Conservation (phyloP, 192 early-diverging fungal genomes). For the Podila verticillata region DNA sequence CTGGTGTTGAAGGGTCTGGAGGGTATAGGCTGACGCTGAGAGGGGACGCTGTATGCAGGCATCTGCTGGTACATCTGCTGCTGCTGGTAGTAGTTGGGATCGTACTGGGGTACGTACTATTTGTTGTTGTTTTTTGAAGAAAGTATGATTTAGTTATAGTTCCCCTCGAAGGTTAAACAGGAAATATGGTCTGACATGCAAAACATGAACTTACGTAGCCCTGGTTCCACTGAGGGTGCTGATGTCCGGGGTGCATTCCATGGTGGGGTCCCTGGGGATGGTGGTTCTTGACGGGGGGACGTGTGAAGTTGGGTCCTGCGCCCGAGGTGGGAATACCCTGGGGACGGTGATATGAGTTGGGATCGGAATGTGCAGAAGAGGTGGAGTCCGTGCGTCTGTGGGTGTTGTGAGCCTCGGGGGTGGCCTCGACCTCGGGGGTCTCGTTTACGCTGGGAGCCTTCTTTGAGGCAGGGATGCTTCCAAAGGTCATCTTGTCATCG, state of each 20-base stretch:
- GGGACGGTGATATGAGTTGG: slow-evolving; percentile 44
- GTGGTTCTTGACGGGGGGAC: slow-evolving; percentile 32
- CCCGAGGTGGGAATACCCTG: slow-evolving; percentile 42
- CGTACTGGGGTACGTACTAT: slow-evolving; percentile 28
- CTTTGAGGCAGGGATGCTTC: slow-evolving; percentile 46
- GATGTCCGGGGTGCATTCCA: slow-evolving; percentile 32
- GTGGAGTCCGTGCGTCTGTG: slow-evolving; percentile 49
- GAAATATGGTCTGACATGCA: neutral
- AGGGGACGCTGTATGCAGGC: slow-evolving; percentile 40
- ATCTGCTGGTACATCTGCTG: slow-evolving; percentile 44
- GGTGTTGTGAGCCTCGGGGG: slow-evolving; percentile 15
- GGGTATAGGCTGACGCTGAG: slow-evolving; percentile 46
- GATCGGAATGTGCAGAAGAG: slow-evolving; percentile 47
- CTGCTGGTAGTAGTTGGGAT: slow-evolving; percentile 22
- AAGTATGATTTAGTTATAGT: neutral
- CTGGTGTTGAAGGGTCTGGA: slow-evolving; percentile 11
- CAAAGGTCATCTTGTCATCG: slow-evolving; percentile 38
- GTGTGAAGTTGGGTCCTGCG: slow-evolving; percentile 23
- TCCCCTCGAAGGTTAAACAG: neutral
- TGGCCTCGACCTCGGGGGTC: slow-evolving; percentile 19
- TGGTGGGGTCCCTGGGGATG: slow-evolving; percentile 24
- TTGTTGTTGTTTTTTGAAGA: too few species aligned
- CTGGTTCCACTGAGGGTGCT: slow-evolving; percentile 5
- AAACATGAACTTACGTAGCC: slow-evolving; percentile 23
- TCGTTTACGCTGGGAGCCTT: slow-evolving; percentile 27